phyloP scores from a whole-genome alignment of 768 basidiomycete species.

The Rhizopogon roseolus region DNA sequence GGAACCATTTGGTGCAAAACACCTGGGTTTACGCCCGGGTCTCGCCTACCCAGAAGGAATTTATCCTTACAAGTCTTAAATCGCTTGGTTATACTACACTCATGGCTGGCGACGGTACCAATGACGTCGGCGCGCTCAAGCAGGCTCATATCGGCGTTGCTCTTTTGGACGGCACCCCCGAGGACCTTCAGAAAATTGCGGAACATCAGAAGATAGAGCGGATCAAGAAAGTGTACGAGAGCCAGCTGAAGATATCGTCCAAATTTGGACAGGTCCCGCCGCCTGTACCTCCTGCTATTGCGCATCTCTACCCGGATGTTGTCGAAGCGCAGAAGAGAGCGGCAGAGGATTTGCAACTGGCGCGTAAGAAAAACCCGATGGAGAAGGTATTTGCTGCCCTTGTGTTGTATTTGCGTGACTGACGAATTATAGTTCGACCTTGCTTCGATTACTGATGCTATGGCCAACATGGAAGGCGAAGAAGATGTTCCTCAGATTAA shows the following conservation, averaged over 20 bases:
- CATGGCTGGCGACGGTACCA: constrained; percentile 99
- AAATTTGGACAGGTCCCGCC: constrained; percentile 93
- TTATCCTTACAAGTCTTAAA: constrained; percentile 88
- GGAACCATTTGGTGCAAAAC: constrained; percentile 83
- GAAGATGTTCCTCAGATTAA: constrained; percentile 97
- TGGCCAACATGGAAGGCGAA: constrained; percentile 93
- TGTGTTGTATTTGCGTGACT: constrained; percentile 1
- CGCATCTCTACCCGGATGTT: constrained; percentile 83
- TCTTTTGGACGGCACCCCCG: constrained; percentile 82
- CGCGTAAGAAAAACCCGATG: constrained; percentile 81
- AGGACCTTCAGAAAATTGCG: constrained; percentile 90
- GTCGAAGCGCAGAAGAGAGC: constrained; percentile 87
- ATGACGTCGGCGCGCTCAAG: constrained; percentile 97
- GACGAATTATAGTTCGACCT: constrained; percentile 62
- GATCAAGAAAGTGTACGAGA: constrained; percentile 96
- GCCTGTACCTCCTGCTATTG: constrained; percentile 84
- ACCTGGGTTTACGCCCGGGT: constrained; percentile 99
- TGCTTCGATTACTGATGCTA: constrained; percentile 70
- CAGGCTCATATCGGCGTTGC: constrained; percentile 98
- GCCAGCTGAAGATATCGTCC: constrained; percentile 84
- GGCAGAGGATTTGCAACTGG: constrained; percentile 54
- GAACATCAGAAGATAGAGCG: constrained; percentile 87
- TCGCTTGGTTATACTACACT: constrained; percentile 86
- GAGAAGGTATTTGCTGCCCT: constrained; percentile 55
- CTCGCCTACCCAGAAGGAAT: constrained; percentile 93